Conservation (phyloP, 768 basidiomycete species). For the Coprinopsis cinerea region DNA sequence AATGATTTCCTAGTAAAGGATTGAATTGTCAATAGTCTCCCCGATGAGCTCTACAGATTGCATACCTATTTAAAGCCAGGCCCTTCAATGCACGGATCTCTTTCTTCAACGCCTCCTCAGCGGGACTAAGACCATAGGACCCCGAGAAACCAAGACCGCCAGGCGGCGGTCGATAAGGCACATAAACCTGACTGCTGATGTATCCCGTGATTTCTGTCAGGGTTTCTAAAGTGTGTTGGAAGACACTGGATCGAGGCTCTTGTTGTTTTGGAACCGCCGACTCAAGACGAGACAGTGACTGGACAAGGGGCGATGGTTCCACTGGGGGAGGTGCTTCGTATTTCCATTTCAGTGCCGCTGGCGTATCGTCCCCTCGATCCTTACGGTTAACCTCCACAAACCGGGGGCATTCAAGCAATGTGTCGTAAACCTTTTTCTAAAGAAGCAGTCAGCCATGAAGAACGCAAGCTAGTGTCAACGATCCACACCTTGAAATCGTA, state of each 20-base stretch:
- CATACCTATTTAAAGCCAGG: constrained; percentile 67
- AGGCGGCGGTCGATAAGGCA: constrained; percentile 34
- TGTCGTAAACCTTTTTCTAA: constrained; percentile 55
- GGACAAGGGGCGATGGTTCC: constrained; percentile 31
- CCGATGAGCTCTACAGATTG: constrained; percentile 7
- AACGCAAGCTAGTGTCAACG: no score
- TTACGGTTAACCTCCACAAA: constrained; percentile 36
- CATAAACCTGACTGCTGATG: constrained; percentile 68
- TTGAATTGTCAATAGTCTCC: neutral
- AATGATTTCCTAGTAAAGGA: constrained; percentile 31
- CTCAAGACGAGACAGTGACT: constrained; percentile 31
- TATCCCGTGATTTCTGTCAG: constrained; percentile 75
- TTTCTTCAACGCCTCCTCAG: constrained; percentile 65
- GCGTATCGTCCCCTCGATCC: constrained; percentile 17
- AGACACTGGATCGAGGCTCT: constrained; percentile 28
- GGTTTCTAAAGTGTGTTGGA: constrained; percentile 59
- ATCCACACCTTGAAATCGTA: constrained; percentile 44
- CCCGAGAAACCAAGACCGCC: constrained; percentile 23
- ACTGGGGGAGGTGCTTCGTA: constrained; percentile 28
- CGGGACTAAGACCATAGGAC: constrained; percentile 25
- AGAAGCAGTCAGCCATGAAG: neutral
- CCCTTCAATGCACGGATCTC: constrained; percentile 79
- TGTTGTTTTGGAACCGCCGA: constrained; percentile 30
- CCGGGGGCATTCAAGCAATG: constrained; percentile 45
- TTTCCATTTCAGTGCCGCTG: constrained; percentile 28